Base-by-base conservation (phyloP, 176 grass and related monocot species). In the Musa troglodytarum region DNA sequence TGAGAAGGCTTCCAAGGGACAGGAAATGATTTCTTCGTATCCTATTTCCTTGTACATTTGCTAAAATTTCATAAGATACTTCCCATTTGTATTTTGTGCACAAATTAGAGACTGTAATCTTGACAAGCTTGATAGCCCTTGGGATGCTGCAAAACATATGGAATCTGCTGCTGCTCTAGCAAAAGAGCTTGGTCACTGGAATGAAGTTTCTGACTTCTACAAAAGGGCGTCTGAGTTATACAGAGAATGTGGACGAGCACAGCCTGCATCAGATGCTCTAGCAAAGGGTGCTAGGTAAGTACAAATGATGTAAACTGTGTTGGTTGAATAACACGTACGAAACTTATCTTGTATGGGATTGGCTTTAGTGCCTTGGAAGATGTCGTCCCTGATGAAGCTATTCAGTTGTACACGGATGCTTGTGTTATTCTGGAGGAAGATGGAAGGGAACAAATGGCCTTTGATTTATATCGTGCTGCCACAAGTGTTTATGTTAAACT, bases 11-110 rank as follows among this genome's bases (percentile, higher is more conserved):
- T 94, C 95, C 29, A 99, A 94, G 87, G 95, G 88, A 85, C 95
- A 99, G 79, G 95, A 99, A 89, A 89, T 99, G 85, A 91, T 99
- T 67, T 87, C 88, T n/a, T 99, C 91, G 85, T 99, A 99, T 91
- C 83, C 84, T 83, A 11, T 22, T 23, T 65, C 12, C 59, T 84
- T 5, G 2, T 17, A 76, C 64, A 79, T 76, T 78, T 84, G 6
- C 23, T 80, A 54, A 71, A 49, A 54, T 66, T 74, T 75, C 3
- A 34, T 61, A n/a, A 19, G 68, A 71, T 71, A 11, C 15, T 3
- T 73, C 5, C 2, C 55, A 64, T 70, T 89, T 85, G 64, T 29
- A 74, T 63, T 75, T 77, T 29, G 29, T 79, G 78, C 54, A 24
- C 62, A 69, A 68, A 68, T 83, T 28, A 62, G 7, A 53, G 69